Percentiles rank a stretch among this genome's conserved stretches.
Conservation (phyloP, 2,329 filamentous ascomycete genomes). For the Malbranchea zuffiana region DNA sequence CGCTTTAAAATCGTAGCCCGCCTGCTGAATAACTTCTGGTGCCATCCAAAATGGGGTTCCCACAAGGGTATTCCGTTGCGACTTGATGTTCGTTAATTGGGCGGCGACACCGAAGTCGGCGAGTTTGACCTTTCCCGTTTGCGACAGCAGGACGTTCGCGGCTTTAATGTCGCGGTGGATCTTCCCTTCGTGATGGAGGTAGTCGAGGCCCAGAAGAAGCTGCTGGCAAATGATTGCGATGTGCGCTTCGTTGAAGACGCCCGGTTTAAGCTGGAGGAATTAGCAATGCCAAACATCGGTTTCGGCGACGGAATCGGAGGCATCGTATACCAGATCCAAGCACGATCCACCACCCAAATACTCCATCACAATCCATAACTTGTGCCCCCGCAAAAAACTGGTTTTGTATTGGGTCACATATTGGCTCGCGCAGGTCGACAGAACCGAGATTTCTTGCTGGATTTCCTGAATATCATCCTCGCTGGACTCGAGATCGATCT, state of each 20-base stretch:
- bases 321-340: constrained; percentile 63
- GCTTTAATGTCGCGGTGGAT: constrained; percentile 97
- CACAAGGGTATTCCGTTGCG: constrained; percentile 92
- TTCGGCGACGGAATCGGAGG: not conserved
- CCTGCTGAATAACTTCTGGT: constrained; percentile 84
- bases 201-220: constrained; percentile 78
- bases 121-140: constrained; percentile 82
- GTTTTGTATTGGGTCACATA: constrained; percentile 95
- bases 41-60: constrained; percentile 98
- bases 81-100: constrained; percentile 94
- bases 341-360: constrained; percentile 92
- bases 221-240: constrained; percentile 93
- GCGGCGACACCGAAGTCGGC: constrained; percentile 96
- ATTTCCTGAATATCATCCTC: constrained; percentile 98
- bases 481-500: constrained; percentile 98
- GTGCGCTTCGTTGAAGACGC: constrained; percentile 74
- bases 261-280: constrained; percentile 64
- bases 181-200: constrained; percentile 86
- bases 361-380: constrained; percentile 99
- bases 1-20: constrained; percentile 74
- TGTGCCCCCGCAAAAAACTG: constrained; percentile 89
- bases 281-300: not conserved
- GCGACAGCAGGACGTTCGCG: constrained; percentile 87
- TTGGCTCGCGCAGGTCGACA: constrained; percentile 87
- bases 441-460: constrained; percentile 88